phyloP scores from a whole-genome alignment of 1,284 basidiomycete species.

The Microbotryomycetes sp. region DNA sequence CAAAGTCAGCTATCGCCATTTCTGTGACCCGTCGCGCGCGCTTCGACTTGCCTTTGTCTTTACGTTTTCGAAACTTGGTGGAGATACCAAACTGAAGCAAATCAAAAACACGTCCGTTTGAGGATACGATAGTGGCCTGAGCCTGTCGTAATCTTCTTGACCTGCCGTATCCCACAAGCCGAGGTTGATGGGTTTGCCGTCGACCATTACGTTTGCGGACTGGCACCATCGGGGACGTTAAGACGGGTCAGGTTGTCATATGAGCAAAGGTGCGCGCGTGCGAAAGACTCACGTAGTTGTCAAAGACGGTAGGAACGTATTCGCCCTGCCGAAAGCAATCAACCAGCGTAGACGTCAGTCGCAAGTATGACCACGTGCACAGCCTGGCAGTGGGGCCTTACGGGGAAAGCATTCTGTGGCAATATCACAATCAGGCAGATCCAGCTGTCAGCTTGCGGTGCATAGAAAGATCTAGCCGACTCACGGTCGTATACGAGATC shows the following conservation, averaged over 20 bases:
- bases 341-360: not conserved
- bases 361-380: not conserved
- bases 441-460: not conserved
- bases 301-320: slow-evolving; percentile 92
- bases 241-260: not conserved
- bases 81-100: slow-evolving; percentile 96
- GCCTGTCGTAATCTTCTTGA: slow-evolving; percentile 96
- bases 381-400: slow-evolving; percentile 47
- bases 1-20: too few relatives aligned
- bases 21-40: too few relatives aligned
- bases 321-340: slow-evolving; percentile 57
- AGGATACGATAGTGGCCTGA: slow-evolving; percentile 95
- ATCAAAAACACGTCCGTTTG: slow-evolving; percentile 99
- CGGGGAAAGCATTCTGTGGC: slow-evolving; percentile 72
- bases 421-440: not conserved
- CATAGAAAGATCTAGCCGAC: not conserved
- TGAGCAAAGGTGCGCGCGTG: not conserved
- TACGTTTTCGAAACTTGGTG: slow-evolving; percentile 97
- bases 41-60: slow-evolving; percentile 68
- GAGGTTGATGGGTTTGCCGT: slow-evolving; percentile 95
- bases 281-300: slow-evolving; percentile 76
- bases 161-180: slow-evolving; percentile 99
- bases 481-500: slow-evolving; percentile 83
- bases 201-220: slow-evolving; percentile 77
- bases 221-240: not conserved